A percentile compares a stretch with the other conserved stretches of the same genome.
phyloP scores from a whole-genome alignment of 2,329 filamentous ascomycete genomes.

The Botrytis medusae region DNA sequence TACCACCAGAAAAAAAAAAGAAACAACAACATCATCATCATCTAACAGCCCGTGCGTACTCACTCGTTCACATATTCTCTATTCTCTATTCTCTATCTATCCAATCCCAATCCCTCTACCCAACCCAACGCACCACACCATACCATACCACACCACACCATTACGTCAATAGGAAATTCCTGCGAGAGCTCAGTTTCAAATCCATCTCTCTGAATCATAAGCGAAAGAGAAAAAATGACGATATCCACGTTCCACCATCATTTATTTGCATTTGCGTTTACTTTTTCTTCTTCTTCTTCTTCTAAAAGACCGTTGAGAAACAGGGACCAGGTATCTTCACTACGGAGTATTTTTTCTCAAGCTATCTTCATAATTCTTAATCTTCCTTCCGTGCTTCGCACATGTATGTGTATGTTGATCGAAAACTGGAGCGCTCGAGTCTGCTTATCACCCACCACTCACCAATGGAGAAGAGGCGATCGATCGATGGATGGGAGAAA shows the following conservation, averaged over 20 bases:
- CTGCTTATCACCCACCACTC: not conserved
- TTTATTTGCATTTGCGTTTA: not conserved
- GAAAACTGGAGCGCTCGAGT: not conserved
- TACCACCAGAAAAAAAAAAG: too few relatives aligned
- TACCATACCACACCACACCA: not conserved
- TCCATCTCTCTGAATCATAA: not conserved
- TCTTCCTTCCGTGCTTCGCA: too few relatives aligned
- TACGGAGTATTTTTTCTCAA: not conserved
- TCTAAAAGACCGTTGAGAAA: not conserved
- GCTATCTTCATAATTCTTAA: not conserved
- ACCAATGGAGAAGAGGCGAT: not conserved
- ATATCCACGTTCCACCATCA: not conserved
- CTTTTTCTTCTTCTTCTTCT: too few relatives aligned
- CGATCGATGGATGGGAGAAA: not conserved
- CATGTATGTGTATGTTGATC: not conserved
- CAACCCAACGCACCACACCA: too few relatives aligned
- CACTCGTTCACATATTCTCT: too few relatives aligned
- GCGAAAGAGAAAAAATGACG: too few relatives aligned
- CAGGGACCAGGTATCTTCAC: not conserved
- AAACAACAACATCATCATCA: too few relatives aligned
- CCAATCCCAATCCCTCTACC: too few relatives aligned
- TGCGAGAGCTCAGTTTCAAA: not conserved
- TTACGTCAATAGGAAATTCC: not conserved
- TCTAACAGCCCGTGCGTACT: too few relatives aligned
- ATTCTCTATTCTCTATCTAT: too few relatives aligned